Evolutionary conservation across 805 yeast genomes (phyloP), one percentile per base, ranked within the genome.

Genomic region (Komagataella populi): DNA sequence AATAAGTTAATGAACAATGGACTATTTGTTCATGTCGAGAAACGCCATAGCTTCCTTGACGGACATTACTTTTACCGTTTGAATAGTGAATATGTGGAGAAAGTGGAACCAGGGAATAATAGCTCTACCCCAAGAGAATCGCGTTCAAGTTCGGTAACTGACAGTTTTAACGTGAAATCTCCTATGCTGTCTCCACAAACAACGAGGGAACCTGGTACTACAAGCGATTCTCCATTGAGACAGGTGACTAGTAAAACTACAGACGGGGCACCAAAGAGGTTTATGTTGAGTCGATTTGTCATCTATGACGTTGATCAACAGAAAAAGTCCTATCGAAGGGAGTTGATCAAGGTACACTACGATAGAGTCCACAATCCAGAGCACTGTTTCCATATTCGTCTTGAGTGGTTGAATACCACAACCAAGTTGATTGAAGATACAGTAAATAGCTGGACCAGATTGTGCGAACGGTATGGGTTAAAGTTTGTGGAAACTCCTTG

Each of bases 361-460:
- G 99, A 93, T 62, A 75, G 83, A 47, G 90, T 90, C 3, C 96
- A 89, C 63, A 91, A 90, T 61, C 96, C 97, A 0, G 91, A 86
- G 57, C 96, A 90, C 59, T 90, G 97, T 61, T 93, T 83, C 69
- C 98, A 91, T 60, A 76, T 93, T 36, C 72, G 96, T 48, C 64
- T 91, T 12, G 97, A 93, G 62, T 93, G 99, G 99, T 68, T 91
- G 36, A 87, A 85, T 54, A 81, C 96, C 0, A 88, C 98, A 0
- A 84, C 95, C 2, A 86, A 85, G 61, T 69, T 87, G 36, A 80
- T 87, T 49, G 96, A 89, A 53, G 95, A 89, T 56, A 71, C 85
- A 10, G 72, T 89, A 46, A 80, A 74, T 47, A 75, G 79, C 48
- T 84, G 97, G 87, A 78, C 88, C 0, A 74, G 96, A 52, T 70